Evolutionary conservation across 495 filamentous ascomycete species (phyloP), one percentile per base, ranked within the genome.

Genomic region (Neurospora sp.): DNA sequence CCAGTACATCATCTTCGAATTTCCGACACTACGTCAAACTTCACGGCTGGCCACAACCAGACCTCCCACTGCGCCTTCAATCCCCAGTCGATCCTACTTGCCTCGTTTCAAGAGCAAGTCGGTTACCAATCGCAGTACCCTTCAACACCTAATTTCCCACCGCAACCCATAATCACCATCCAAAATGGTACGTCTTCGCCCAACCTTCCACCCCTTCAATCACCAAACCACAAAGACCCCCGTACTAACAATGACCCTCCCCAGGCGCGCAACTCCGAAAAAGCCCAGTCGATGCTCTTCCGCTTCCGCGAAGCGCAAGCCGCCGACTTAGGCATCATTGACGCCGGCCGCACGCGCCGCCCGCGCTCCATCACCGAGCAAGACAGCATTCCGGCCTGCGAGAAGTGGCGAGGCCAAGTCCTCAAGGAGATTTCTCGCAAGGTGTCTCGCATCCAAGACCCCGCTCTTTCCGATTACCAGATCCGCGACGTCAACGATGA

Each of bases 211-310:
- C 14, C 4, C 31, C 31, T 4, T 35, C 31, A 35, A 35, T 35
- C 35, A 5, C 35, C 35, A 35, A 35, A 35, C 31, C 4, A 35
- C 31, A n/a, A 2, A 35, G 31, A 35, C 4, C 2, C 31, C 31
- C 31, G 4, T 35, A 41, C 71, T 74, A 70, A 76, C 76, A 42
- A n/a, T 72, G 14, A 3, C 72, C 41, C 69, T 18, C 10, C 44
- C 44, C 71, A 87, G 87, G 87, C 87, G 76, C 87, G 87, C 46
- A 99, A 99, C 82, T 93, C 92, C 39, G 95, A 98, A 88, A 98
- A 98, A 85, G 96, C 96, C 73, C 96, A 99, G 83, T 98, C 95
- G 31, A 99, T 99, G 96, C 96, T 99, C 83, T 99, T 97, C 86
- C 96, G 96, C 86, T 99, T 99, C 88, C 93, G 96, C 82, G 96